Conservation (phyloP, 805 yeast species). For the Saturnispora hagleri region DNA sequence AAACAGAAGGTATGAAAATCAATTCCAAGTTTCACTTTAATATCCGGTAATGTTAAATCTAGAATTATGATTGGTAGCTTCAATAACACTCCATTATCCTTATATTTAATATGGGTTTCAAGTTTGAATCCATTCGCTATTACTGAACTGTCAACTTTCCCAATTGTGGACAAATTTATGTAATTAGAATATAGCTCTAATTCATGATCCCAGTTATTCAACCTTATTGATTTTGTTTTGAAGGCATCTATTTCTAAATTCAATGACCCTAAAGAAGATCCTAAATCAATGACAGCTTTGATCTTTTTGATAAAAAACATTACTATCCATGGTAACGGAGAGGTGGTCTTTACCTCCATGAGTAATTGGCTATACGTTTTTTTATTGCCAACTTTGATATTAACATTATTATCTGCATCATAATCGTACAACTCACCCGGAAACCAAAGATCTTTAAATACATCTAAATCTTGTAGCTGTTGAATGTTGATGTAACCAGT, state of each 20-base stretch:
- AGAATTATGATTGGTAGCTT: slow-evolving; percentile 62
- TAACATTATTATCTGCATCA: background rate
- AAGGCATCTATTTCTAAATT: slow-evolving; percentile 44
- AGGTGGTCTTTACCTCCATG: slow-evolving; percentile 50
- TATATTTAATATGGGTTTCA: slow-evolving; percentile 69
- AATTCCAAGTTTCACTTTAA: slow-evolving; percentile 58
- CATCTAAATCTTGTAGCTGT: slow-evolving; percentile 77
- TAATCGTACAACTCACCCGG: slow-evolving; percentile 34
- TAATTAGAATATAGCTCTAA: slow-evolving; percentile 51
- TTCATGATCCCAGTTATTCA: slow-evolving; percentile 62
- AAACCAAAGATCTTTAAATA: slow-evolving; percentile 78
- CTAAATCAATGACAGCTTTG: slow-evolving; percentile 59
- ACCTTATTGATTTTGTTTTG: slow-evolving; percentile 65
- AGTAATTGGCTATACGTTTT: slow-evolving; percentile 37
- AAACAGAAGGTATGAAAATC: slow-evolving; percentile 83
- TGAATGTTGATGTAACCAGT: slow-evolving; percentile 62
- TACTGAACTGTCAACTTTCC: slow-evolving; percentile 74
- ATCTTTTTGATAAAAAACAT: slow-evolving; percentile 47
- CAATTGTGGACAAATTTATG: slow-evolving; percentile 48
- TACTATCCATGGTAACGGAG: slow-evolving; percentile 68
- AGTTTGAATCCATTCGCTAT: slow-evolving; percentile 39
- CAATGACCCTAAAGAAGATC: slow-evolving; percentile 71
- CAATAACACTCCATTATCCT: slow-evolving; percentile 31
- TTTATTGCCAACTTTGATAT: background rate
- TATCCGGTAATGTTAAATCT: slow-evolving; percentile 43